Evolutionary conservation across 192 early-diverging fungal species (phyloP).

Genomic region (Entomortierella lignicola): DNA sequence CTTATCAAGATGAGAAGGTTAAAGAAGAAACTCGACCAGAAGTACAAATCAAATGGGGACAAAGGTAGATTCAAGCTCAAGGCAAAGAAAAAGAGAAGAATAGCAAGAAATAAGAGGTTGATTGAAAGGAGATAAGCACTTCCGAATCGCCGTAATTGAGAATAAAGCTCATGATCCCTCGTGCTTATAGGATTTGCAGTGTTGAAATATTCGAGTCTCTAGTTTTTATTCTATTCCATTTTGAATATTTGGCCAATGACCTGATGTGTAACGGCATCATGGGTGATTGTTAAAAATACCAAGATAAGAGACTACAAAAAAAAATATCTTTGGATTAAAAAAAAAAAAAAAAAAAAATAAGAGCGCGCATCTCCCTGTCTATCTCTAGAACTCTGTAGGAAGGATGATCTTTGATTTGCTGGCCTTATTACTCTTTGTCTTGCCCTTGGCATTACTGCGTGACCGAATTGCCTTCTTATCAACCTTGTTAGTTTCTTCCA

Average conservation of each 20-base stretch:
- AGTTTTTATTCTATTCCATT: background rate
- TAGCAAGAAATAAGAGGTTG: too few relatives aligned
- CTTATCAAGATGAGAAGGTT: conserved; percentile 3
- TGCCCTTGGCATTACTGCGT: background rate
- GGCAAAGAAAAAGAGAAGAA: background rate
- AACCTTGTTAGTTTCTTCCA: conserved; percentile 6
- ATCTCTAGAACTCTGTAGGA: conserved; percentile 1
- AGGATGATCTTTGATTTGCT: background rate
- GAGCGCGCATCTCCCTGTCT: too few relatives aligned
- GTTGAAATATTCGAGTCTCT: background rate
- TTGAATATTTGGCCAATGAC: background rate
- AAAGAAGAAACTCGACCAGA: background rate
- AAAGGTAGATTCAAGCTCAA: conserved; percentile 1
- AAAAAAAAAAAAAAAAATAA: too few relatives aligned
- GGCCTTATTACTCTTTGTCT: conserved; percentile 13
- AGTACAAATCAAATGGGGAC: background rate
- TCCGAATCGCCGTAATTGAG: too few relatives aligned
- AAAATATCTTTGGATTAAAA: too few relatives aligned
- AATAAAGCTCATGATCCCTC: background rate
- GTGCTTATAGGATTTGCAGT: background rate
- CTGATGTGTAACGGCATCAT: background rate
- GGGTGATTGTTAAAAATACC: background rate
- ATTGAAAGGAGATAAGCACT: background rate
- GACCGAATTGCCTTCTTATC: conserved; percentile 31
- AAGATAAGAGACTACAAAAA: too few relatives aligned